Evolutionary conservation across 2,329 filamentous ascomycete genomes (phyloP).

Genomic region (Akanthomyces dipterigenus): DNA sequence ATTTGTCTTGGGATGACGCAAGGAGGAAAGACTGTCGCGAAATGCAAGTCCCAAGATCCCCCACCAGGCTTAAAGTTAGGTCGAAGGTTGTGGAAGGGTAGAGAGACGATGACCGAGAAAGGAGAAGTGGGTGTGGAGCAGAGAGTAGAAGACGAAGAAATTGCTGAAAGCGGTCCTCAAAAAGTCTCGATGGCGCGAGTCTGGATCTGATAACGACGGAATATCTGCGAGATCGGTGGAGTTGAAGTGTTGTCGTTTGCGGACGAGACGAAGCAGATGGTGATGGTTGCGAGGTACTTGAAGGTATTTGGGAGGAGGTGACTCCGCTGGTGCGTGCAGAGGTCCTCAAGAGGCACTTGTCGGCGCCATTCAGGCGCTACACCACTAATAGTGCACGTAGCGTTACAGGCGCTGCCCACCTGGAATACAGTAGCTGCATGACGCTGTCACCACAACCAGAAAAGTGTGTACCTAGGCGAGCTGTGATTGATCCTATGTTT

Average conservation of each 20-base stretch:
- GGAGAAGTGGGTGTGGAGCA: not conserved
- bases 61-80: not conserved
- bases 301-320: too few species aligned
- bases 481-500: too few species aligned
- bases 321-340: too few species aligned
- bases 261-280: not conserved
- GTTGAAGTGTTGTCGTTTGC: not conserved
- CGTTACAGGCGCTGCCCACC: too few species aligned
- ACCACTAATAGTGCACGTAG: not conserved
- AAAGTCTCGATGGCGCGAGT: not conserved
- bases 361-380: not conserved
- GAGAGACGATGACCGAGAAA: not conserved
- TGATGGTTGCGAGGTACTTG: not conserved
- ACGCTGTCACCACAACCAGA: too few species aligned
- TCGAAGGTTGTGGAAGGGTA: slow-evolving; percentile 6
- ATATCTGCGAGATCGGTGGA: not conserved
- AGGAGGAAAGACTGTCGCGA: slow-evolving; percentile 10
- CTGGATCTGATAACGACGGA: not conserved
- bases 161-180: not conserved
- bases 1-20: slow-evolving; percentile 9
- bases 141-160: not conserved
- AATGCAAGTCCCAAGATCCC: slow-evolving; percentile 1
- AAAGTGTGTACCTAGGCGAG: too few species aligned
- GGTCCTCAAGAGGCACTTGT: not conserved
- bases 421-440: too few species aligned